Conservation (phyloP, 2,329 filamentous ascomycete species). For the Penicillium sp. region DNA sequence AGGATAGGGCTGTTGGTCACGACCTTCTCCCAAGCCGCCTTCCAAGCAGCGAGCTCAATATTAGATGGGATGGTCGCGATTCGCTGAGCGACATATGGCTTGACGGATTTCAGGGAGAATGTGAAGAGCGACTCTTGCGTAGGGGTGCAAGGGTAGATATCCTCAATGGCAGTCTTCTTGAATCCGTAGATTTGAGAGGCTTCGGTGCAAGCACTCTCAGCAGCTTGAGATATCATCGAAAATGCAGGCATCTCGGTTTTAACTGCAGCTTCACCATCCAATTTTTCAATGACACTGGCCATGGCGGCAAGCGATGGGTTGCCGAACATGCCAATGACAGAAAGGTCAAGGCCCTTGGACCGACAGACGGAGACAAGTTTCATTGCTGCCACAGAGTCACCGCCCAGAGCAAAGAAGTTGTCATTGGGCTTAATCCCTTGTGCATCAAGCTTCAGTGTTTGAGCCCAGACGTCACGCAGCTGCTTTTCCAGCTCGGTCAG, state of each 20-base stretch:
- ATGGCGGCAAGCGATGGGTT: constrained; percentile 41
- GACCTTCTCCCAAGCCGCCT: constrained; percentile 46
- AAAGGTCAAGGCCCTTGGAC: constrained; percentile 31
- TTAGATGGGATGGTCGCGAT: constrained; percentile 37
- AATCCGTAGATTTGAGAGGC: constrained; percentile 38
- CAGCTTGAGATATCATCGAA: constrained; percentile 34
- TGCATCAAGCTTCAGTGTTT: constrained; percentile 30
- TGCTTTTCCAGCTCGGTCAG: constrained; percentile 34
- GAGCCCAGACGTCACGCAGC: constrained; percentile 36
- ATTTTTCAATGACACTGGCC: constrained; percentile 38
- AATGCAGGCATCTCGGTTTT: constrained; percentile 28
- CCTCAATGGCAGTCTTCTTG: constrained; percentile 30
- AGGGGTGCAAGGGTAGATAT: constrained; percentile 45
- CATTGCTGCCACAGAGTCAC: constrained; percentile 39
- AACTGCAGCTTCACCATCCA: constrained; percentile 20
- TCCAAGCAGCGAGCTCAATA: constrained; percentile 41
- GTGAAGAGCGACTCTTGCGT: constrained; percentile 47
- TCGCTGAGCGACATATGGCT: constrained; percentile 48
- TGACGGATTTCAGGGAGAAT: constrained; percentile 44
- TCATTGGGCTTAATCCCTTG: constrained; percentile 37
- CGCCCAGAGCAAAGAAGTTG: constrained; percentile 40
- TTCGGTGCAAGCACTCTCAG: constrained; percentile 36
- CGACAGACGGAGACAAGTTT: constrained; percentile 34
- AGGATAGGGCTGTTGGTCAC: constrained; percentile 45
- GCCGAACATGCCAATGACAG: constrained; percentile 37